Conservation (phyloP, 169 alveolate species). For the Plasmodium inui region DNA sequence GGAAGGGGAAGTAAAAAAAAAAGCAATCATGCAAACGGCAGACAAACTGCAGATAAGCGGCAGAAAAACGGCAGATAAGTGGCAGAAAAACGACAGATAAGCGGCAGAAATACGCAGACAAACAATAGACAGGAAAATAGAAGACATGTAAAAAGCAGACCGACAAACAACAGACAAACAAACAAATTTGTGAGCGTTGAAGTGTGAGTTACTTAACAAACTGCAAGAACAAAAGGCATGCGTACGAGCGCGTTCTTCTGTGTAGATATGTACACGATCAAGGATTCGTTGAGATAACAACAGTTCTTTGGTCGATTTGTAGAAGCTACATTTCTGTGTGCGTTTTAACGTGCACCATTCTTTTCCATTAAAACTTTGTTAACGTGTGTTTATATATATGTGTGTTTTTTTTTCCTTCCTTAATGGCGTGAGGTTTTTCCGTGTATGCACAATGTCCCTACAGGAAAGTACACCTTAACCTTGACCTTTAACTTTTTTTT, state of each 20-base stretch:
- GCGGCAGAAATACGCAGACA: not conserved
- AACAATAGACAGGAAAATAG: not conserved
- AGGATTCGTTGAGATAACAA: not conserved
- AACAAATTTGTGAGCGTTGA: not conserved
- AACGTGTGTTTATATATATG: not conserved
- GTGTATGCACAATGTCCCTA: not conserved
- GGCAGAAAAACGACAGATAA: no score
- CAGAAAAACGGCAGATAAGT: no score
- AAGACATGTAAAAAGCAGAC: not conserved
- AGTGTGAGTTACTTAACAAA: not conserved
- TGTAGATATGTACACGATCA: not conserved
- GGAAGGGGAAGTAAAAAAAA: not conserved
- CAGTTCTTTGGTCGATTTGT: not conserved
- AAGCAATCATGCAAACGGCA: not conserved
- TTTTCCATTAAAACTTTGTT: not conserved
- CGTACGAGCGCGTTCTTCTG: not conserved
- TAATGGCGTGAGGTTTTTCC: not conserved
- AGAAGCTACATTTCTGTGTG: not conserved
- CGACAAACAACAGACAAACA: not conserved
- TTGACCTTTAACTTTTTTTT: not conserved
- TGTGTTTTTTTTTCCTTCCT: not conserved
- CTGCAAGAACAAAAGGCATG: not conserved
- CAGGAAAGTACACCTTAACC: not conserved
- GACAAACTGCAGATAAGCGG: no score
- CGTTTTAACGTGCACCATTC: not conserved